These are phyloP conservation scores for Leucocoprinus sp. DNA, from an alignment of 768 basidiomycete genomes.

Conservation along the genomic window DNA sequence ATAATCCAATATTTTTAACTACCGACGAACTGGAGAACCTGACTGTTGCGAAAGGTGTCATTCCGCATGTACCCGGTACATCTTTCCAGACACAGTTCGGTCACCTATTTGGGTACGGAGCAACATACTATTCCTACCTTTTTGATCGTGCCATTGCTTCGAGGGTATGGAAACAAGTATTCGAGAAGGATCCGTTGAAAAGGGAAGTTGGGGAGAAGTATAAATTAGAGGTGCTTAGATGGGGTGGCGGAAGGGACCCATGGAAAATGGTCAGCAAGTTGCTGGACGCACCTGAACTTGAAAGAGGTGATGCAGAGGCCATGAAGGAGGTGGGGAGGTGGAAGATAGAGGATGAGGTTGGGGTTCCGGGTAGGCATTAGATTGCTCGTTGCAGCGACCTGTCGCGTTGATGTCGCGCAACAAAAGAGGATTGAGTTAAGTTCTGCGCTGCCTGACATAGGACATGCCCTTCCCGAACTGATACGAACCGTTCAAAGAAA, in stretches of 20 bases:
- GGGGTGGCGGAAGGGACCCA: slow-evolving; percentile 87
- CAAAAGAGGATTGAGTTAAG: too few species aligned
- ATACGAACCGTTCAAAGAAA: too few species aligned
- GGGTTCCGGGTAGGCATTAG: slow-evolving; percentile 52
- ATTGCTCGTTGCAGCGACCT: neutral
- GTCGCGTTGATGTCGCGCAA: neutral
- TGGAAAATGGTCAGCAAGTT: slow-evolving; percentile 86
- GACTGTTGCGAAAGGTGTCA: slow-evolving; percentile 61
- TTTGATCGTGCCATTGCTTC: slow-evolving; percentile 96
- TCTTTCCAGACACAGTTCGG: slow-evolving; percentile 95
- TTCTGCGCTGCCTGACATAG: too few species aligned
- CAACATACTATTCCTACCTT: slow-evolving; percentile 96
- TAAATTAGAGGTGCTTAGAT: slow-evolving; percentile 64
- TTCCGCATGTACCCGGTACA: slow-evolving; percentile 78
- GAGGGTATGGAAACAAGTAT: slow-evolving; percentile 78
- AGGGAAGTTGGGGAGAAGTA: slow-evolving; percentile 75
- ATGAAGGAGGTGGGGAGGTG: slow-evolving; percentile 90
- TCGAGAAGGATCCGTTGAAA: slow-evolving; percentile 56
- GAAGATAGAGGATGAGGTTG: slow-evolving; percentile 72
- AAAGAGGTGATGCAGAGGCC: slow-evolving; percentile 64
- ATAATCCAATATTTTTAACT: slow-evolving; percentile 55
- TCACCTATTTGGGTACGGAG: slow-evolving; percentile 93
- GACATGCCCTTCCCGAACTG: too few species aligned
- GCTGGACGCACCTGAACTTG: slow-evolving; percentile 56
- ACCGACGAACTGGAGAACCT: slow-evolving; percentile 57